Percentiles rank a stretch among this genome's conserved stretches.
These are phyloP conservation scores for Monascus ruber DNA, from an alignment of 2,329 filamentous ascomycete species.

Conservation along the genomic window DNA sequence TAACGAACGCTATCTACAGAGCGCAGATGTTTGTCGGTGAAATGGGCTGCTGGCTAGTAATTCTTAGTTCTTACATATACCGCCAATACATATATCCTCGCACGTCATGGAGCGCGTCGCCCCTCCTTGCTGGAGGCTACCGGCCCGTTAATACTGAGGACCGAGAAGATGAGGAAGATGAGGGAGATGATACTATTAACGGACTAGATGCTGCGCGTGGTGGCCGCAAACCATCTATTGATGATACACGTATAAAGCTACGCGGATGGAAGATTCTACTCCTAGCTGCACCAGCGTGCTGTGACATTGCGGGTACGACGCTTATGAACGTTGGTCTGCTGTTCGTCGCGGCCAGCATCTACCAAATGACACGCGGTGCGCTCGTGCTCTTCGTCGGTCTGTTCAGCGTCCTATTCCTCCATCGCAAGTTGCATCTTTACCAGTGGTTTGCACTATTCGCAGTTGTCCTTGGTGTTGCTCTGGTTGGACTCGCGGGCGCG, in stretches of 20 bases:
- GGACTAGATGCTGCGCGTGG: conserved; percentile 33
- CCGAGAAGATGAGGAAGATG: conserved; percentile 35
- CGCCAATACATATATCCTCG: conserved; percentile 40
- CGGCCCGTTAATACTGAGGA: conserved; percentile 48
- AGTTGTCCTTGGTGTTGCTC: conserved; percentile 74
- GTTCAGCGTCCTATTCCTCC: conserved; percentile 86
- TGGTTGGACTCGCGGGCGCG: conserved; percentile 82
- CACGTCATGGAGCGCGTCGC: conserved; percentile 25
- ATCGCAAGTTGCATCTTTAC: conserved; percentile 66
- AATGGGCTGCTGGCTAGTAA: conserved; percentile 88
- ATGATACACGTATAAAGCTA: conserved; percentile 47
- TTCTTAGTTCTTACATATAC: conserved; percentile 59
- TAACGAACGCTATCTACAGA: conserved; percentile 13
- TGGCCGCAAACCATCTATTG: conserved; percentile 44
- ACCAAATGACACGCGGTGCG: conserved; percentile 95
- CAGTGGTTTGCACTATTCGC: conserved; percentile 85
- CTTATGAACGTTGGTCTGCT: conserved; percentile 94
- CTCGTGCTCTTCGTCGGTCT: conserved; percentile 91
- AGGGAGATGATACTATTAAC: conserved; percentile 34
- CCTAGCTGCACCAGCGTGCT: conserved; percentile 75
- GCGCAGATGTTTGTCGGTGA: conserved; percentile 97
- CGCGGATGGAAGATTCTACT: conserved; percentile 60
- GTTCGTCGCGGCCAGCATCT: conserved; percentile 90
- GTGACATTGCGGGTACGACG: conserved; percentile 89
- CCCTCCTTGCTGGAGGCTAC: conserved; percentile 48